Percentiles rank a stretch among this genome's conserved stretches.
phyloP scores from a whole-genome alignment of 1,139 yeast genomes.

The Hyphopichia wangnamkhiaoensis region DNA sequence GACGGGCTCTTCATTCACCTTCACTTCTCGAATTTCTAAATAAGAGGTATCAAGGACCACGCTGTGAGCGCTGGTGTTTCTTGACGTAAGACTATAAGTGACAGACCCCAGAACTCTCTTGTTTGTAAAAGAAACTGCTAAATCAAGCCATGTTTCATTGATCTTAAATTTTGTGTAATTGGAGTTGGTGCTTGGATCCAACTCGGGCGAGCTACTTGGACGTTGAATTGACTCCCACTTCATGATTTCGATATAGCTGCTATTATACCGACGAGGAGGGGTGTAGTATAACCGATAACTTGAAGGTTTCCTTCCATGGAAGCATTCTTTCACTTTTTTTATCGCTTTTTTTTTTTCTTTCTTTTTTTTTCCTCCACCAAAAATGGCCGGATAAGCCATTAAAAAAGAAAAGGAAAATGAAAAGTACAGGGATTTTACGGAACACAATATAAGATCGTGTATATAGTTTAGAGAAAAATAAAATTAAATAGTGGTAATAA shows the following conservation, averaged over 20 bases:
- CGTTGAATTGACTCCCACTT: constrained; percentile 1
- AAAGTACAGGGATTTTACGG: too few relatives aligned
- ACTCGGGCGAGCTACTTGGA: constrained; percentile 4
- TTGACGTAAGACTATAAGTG: constrained; percentile 18
- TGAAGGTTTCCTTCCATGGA: too few relatives aligned
- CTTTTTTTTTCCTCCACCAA: too few relatives aligned
- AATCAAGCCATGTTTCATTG: constrained; percentile 25
- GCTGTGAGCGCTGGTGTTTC: constrained; percentile 7
- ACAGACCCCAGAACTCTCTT: constrained; percentile 32
- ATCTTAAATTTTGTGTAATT: constrained; percentile 61
- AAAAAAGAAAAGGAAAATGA: too few relatives aligned
- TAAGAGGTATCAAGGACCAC: constrained; percentile 35
- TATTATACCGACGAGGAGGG: not conserved
- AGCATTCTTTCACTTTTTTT: too few relatives aligned
- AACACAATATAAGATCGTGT: too few relatives aligned
- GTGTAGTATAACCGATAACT: not conserved
- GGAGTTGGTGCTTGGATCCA: constrained; percentile 75
- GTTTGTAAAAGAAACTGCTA: constrained; percentile 30
- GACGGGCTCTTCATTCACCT: constrained; percentile 21
- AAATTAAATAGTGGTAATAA: too few relatives aligned
- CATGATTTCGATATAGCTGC: not conserved
- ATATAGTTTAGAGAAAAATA: too few relatives aligned
- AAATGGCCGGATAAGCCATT: too few relatives aligned
- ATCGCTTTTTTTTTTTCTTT: too few relatives aligned
- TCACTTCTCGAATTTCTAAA: constrained; percentile 22